phyloP scores from a whole-genome alignment of 2,329 filamentous ascomycete genomes.

The Aspergillus jensenii region DNA sequence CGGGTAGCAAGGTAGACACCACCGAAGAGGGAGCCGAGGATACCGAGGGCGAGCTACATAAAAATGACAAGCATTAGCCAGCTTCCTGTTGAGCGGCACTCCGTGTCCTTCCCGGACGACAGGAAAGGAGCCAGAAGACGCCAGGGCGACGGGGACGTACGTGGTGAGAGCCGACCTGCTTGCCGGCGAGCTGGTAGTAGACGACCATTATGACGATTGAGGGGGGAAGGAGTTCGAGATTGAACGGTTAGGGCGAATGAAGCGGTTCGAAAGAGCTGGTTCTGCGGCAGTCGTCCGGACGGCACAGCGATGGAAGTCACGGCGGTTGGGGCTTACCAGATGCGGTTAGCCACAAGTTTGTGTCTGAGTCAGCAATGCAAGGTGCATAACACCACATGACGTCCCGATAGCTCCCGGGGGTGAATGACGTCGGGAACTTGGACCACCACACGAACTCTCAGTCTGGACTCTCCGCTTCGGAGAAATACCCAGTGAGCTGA shows the following conservation, averaged over 20 bases:
- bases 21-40: slow-evolving; percentile 52
- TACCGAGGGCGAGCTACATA: slow-evolving; percentile 60
- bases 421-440: slow-evolving; percentile 17
- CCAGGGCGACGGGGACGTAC: slow-evolving; percentile 38
- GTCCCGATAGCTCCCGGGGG: slow-evolving; percentile 19
- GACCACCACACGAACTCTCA: neutral
- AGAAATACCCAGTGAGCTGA: neutral
- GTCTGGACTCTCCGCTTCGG: neutral
- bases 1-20: slow-evolving; percentile 47
- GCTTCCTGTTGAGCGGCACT: neutral
- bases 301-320: slow-evolving; percentile 20
- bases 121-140: slow-evolving; percentile 19
- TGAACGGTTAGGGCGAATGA: slow-evolving; percentile 16
- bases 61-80: slow-evolving; percentile 1
- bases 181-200: slow-evolving; percentile 53
- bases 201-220: slow-evolving; percentile 49
- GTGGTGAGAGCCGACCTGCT: slow-evolving; percentile 53
- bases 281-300: slow-evolving; percentile 16
- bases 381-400: slow-evolving; percentile 21
- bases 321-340: slow-evolving; percentile 9
- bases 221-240: slow-evolving; percentile 16
- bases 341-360: neutral
- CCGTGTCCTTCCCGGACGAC: neutral
- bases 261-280: slow-evolving; percentile 31
- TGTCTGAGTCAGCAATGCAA: neutral